phyloP scores from a whole-genome alignment of 2,329 filamentous ascomycete genomes.

The Calonectria pauciramosa region DNA sequence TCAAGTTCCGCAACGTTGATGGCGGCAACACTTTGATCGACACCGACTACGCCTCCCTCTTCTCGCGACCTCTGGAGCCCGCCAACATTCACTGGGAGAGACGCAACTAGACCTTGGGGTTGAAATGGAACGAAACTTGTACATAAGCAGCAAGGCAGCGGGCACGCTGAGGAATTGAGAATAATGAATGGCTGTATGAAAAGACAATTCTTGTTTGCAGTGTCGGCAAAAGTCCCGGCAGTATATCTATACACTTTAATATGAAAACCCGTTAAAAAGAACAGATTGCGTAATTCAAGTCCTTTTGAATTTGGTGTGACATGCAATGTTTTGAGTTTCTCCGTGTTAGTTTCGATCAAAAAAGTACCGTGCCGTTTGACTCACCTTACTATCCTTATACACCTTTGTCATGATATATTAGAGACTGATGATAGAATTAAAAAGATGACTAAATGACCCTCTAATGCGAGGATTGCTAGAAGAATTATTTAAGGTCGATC shows the following conservation, averaged over 20 bases:
- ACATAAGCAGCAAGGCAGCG: constrained; percentile 45
- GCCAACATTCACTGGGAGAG: constrained; percentile 83
- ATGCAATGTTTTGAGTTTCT: background rate
- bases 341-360: background rate
- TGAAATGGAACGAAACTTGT: constrained; percentile 39
- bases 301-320: constrained; percentile 3
- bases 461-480: background rate
- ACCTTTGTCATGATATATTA: background rate
- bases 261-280: constrained; percentile 38
- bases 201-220: constrained; percentile 38
- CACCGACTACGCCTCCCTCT: constrained; percentile 78
- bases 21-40: constrained; percentile 78
- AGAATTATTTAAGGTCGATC: background rate
- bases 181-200: constrained; percentile 41
- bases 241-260: constrained; percentile 45
- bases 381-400: background rate
- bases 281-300: background rate
- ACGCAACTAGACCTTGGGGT: constrained; percentile 59
- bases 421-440: background rate
- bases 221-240: constrained; percentile 37
- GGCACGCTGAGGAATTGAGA: constrained; percentile 43
- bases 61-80: constrained; percentile 80
- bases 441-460: background rate
- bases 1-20: constrained; percentile 84
- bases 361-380: background rate